These are phyloP conservation scores for Tuber melanosporum DNA, from an alignment of 495 filamentous ascomycete species.

Conservation along the genomic window DNA sequence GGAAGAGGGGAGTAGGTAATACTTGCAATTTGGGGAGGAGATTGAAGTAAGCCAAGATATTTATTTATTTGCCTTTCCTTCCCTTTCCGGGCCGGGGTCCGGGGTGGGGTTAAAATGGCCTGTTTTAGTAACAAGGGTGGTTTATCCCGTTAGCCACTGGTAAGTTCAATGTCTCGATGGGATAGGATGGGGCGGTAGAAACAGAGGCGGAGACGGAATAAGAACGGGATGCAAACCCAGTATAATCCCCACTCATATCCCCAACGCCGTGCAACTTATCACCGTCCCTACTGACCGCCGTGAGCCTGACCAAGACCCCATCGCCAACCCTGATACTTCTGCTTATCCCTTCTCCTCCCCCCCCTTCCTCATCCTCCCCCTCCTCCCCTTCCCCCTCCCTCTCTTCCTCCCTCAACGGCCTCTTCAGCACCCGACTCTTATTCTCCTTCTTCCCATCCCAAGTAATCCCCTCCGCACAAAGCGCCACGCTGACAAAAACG, in stretches of 20 bases:
- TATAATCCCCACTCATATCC: constrained; percentile 6
- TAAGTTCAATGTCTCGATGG: neutral
- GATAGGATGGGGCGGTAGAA: neutral
- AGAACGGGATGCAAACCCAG: neutral
- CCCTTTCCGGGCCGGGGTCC: neutral
- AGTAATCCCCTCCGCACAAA: neutral
- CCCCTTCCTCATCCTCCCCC: neutral
- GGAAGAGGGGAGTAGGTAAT: neutral
- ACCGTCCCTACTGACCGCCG: neutral
- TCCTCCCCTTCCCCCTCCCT: neutral
- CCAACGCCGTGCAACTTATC: neutral
- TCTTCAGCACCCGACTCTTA: neutral
- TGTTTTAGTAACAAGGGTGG: neutral
- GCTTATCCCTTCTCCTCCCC: neutral
- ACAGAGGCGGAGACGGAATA: neutral
- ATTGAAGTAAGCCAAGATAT: neutral
- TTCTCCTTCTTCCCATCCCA: neutral
- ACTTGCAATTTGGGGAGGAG: neutral
- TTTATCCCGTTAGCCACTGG: neutral
- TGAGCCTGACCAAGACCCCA: neutral
- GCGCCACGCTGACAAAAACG: neutral
- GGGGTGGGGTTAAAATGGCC: neutral
- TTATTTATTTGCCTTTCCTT: neutral
- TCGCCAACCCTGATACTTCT: neutral
- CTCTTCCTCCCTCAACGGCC: neutral